These are phyloP conservation scores for Xylaria cubensis DNA, from an alignment of 495 filamentous ascomycete species.

Conservation along the genomic window DNA sequence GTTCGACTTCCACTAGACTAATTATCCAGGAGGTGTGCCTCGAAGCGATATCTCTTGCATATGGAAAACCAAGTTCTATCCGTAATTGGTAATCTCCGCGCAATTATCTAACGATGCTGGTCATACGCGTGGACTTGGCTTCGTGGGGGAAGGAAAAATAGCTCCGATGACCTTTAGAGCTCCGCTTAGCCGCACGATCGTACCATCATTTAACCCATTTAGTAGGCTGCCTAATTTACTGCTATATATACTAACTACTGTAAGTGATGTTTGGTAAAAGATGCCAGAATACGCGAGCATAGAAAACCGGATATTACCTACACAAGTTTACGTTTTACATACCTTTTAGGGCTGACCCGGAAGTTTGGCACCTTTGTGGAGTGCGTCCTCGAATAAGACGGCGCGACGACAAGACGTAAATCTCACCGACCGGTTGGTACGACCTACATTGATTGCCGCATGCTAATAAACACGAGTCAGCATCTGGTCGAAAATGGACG, in stretches of 20 bases:
- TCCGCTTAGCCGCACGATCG: background rate
- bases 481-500: background rate
- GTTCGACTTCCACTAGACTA: background rate
- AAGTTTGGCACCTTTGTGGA: slow-evolving; percentile 18
- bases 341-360: slow-evolving; percentile 17
- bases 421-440: background rate
- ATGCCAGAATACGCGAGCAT: background rate
- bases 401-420: background rate
- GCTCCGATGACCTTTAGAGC: background rate
- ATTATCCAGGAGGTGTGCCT: background rate
- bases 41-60: background rate
- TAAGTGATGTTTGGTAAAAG: background rate
- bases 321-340: background rate
- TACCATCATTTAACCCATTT: background rate
- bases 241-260: background rate
- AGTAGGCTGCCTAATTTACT: background rate
- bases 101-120: background rate
- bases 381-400: slow-evolving; percentile 10
- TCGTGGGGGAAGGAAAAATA: background rate
- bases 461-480: background rate
- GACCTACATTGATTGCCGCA: background rate
- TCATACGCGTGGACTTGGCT: background rate
- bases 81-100: background rate
- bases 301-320: background rate
- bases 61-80: background rate